Evolutionary conservation across 495 filamentous ascomycete species (phyloP), one percentile per base, ranked within the genome.

Genomic region (Aspergillus ellipticus): DNA sequence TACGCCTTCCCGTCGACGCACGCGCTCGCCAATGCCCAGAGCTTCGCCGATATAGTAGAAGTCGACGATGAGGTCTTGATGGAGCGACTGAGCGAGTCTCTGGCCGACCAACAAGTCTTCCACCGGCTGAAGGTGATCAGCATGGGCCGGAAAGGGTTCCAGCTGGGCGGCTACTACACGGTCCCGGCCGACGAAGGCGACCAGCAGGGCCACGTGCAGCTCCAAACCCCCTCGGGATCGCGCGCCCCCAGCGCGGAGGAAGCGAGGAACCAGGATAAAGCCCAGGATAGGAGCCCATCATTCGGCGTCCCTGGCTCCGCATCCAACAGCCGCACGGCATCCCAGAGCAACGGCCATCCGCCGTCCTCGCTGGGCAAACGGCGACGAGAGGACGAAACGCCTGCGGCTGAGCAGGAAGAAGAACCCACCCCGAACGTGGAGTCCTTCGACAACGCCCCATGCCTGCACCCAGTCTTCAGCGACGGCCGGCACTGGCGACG

Each of bases 121-220:
- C 63, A 64, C 13, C 67, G 61, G 19, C 51, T 78, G 16, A 70
- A 72, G 52, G 52, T 78, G 11, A 13, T 76, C 16, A 72, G 73
- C 8, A 49, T 78, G 48, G 75, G 73, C 48, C 70, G 69, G 57
- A 76, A 76, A 42, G 67, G 63, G 0, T 76, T 70, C 43, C 62
- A 72, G 41, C 58, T 78, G 0, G 65, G 65, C 6, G 70, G 67
- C 13, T 71, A 68, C 53, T 77, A 75, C 50, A 71, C 70, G 29
- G 53, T 66, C 53, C 64, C 49, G 1, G 56, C n/a, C 35, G 57
- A 42, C 2, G 46, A 42, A 21, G 39, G 21, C 11, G 42, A 37
- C 9, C 9, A 16, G 42, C 57, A 17, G 37, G 51, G 6, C 15
- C 50, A 53, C 21, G 55, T 58, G 21, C 56, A 62, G 15, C 53